Evolutionary conservation across 164 flowering plant species (phyloP), one percentile per base, ranked within the genome.

Genomic region (Hamamelis virginiana): DNA sequence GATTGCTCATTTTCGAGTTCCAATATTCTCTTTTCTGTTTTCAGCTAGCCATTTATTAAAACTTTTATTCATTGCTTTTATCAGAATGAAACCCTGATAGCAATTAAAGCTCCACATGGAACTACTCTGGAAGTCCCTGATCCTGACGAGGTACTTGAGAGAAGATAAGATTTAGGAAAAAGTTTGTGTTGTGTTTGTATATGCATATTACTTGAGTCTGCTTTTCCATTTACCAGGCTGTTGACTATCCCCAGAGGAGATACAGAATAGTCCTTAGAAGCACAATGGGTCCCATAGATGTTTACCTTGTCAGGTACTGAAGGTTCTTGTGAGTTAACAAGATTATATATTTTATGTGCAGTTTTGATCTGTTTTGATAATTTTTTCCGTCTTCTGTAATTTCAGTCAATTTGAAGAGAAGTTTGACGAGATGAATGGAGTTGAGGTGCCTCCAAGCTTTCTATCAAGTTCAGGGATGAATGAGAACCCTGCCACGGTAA

Each of bases 271-370:
- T 91, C 74, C 89, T 95, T 11, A 80, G 98, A 76, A 95, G 99
- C 82, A 90, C 97, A 71, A 91, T 92, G 97, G 99, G 97, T 51
- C 97, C 97, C 1, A 91, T 92, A 72, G 97, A 95, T 81, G 93
- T 92, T 72, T 92, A 90, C 79, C 94, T 95, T 69, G 97, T 95
- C 73, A 92, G 97, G 99, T 92, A 84, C 43, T 25, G 9, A 46
- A 67, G 25, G 55, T 55, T 59, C 21, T 59, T 65, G 44, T 52
- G 45, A 33, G 41, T n/a, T 38, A 9, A 60, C 22, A 18, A 60
- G 22, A 16, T 60, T 9, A 60, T 16, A 8, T 60, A 28, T 45
- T 0, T 26, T 9, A 6, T 33, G 6, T 33, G 41, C 41, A 6
- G 41, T 33, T 33, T 2, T 33, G 41, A 33, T 33, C 6, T 33